Evolutionary conservation across 257 asterid genomes (phyloP).

Genomic region (Schizonepeta tenuifolia): DNA sequence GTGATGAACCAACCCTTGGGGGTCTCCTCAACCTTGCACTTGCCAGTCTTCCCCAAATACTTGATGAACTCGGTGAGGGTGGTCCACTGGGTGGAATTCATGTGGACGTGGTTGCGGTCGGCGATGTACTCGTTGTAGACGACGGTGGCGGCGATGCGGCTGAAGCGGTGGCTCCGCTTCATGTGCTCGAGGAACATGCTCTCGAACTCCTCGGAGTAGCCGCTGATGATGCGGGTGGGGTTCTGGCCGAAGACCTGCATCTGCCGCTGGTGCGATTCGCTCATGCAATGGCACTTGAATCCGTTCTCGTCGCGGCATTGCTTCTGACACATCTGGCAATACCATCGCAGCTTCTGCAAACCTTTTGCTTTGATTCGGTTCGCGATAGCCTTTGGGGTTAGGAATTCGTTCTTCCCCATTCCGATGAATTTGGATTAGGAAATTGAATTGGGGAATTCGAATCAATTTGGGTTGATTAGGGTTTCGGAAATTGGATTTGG

Average conservation of each 20-base stretch:
- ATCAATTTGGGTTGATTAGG: no score
- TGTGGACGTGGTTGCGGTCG: constrained; percentile 81
- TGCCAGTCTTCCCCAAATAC: constrained; percentile 79
- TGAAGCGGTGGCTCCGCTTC: constrained; percentile 87
- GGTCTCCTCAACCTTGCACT: constrained; percentile 89
- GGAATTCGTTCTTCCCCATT: constrained; percentile 88
- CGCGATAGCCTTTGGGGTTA: constrained; percentile 94
- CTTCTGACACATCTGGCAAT: constrained; percentile 96
- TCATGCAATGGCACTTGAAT: constrained; percentile 95
- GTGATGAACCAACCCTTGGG: constrained; percentile 97
- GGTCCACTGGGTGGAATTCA: constrained; percentile 95
- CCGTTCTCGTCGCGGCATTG: constrained; percentile 98
- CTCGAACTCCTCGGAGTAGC: constrained; percentile 88
- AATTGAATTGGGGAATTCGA: background rate
- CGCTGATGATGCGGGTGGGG: constrained; percentile 66
- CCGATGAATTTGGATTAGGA: constrained; percentile 16
- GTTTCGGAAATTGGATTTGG: no score
- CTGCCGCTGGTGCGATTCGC: constrained; percentile 94
- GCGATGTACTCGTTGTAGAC: constrained; percentile 89
- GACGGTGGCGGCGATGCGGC: constrained; percentile 95
- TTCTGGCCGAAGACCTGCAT: constrained; percentile 93
- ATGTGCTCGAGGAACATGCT: constrained; percentile 71
- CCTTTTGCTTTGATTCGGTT: constrained; percentile 87
- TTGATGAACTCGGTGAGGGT: constrained; percentile 88
- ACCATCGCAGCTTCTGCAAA: constrained; percentile 88